Evolutionary conservation across 306 rosid species (phyloP), one percentile per base, ranked within the genome.

Genomic region (Gastrolobium villosum): DNA sequence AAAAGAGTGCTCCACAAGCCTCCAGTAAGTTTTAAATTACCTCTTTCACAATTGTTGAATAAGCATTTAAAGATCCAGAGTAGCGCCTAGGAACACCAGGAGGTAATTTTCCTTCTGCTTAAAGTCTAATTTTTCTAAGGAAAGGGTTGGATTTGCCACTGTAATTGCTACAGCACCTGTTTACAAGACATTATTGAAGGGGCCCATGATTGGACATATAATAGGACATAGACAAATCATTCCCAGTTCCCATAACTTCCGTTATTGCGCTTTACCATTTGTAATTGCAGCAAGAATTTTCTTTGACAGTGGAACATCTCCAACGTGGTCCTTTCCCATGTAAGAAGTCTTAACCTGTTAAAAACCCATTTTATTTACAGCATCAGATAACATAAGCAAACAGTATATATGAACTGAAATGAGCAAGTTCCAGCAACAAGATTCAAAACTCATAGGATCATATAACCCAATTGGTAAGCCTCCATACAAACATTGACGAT

Each of bases 111-210:
- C 99, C 99, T 85, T 92, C 98, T 44, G 98, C 92, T 82, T 95
- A 98, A 79, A 95, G 99, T 84, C 99, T 88, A 69, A 95, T 97
- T 79, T 95, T 95, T 60, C 92, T 98, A 70, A 95, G 99, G 84
- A 92, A 98, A 36, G n/a, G n/a, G 99, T 95, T 55, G 98, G 99
- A 89, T 95, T 95, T 63, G 99, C 99, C 30, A 95, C 60, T 0
- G 88, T 49, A 82, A 95, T 95, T 62, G 78, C 99, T 44, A 95
- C 55, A 65, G 98, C 99, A 79, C 99, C 99, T 95, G 74, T 83
- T 53, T 46, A 67, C 4, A 39, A 53, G 26, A 83, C 41, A 72
- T n/a, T 81, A 57, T 9, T 69, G 20, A 30, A 20, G 35, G 1
- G 41, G 54, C 28, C 54, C 41, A 41, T 3, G 26, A 41, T 61